Base-by-base conservation (phyloP, 352 stramenopile species). In the Pythium inflatum region DNA sequence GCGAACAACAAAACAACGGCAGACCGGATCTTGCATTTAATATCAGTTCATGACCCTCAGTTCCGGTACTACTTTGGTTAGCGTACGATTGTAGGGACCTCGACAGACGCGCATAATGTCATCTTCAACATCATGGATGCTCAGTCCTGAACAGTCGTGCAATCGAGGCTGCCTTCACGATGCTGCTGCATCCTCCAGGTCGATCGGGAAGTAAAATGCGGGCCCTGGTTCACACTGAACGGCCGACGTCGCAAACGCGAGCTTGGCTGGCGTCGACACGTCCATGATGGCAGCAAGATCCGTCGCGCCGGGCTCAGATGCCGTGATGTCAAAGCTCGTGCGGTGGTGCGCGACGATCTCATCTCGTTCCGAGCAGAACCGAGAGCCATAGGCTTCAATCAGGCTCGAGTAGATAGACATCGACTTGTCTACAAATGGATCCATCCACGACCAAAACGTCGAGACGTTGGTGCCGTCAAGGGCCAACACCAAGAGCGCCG, bases 381-480 rank as follows among this genome's bases (percentile, higher is more conserved):
- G 53, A 45, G 50, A 36, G n/a, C 30, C 62, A 28, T 50, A 25
- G 8, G 62, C 50, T 27, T 69, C 48, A 30, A 69, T 57, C 18
- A 69, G 33, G 5, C n/a, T 0, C 13, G 18, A 24, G 9, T 27
- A n/a, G 24, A 57, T 36, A 3, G 25, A 2, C 9, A 54, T 9
- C 24, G 30, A 18, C 2, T 6, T 7, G 7, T 12, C 0, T 18
- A 55, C 33, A 36, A 48, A 61, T 11, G 13, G 12, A 16, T 69
- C 41, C 51, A 69, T 48, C 51, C 51, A 62, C 14, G 62, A 45
- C 40, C 28, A 49, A 18, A 69, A 62, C 3, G 22, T 40, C n/a
- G 62, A 50, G 1, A 69, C 30, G 40, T 62, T 69, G 1, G 62
- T 69, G n/a, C 20, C 24, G 1, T 50, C 2, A 14, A 66, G 4